phyloP scores from a whole-genome alignment of 2,329 filamentous ascomycete species.

The Penicillium sp. region DNA sequence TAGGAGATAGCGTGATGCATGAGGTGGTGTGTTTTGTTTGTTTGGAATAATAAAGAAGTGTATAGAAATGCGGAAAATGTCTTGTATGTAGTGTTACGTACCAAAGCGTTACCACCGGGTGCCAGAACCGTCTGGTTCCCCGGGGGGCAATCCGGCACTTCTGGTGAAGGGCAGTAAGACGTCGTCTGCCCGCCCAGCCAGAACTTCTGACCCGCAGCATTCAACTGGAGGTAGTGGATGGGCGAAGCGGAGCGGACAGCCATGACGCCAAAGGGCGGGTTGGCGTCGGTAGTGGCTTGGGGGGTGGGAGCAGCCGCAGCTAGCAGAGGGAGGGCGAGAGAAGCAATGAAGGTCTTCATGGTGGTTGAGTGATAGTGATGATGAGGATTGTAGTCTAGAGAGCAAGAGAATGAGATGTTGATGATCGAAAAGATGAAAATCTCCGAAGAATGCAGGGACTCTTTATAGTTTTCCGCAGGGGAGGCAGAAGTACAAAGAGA shows the following conservation, averaged over 20 bases:
- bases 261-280: constrained; percentile 48
- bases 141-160: constrained; percentile 46
- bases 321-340: constrained; percentile 34
- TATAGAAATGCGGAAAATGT: not conserved
- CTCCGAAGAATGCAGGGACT: constrained; percentile 1
- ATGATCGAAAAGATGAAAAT: not conserved
- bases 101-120: constrained; percentile 43
- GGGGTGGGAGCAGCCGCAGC: constrained; percentile 31
- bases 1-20: no score
- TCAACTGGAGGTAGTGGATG: constrained; percentile 53
- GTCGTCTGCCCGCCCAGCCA: constrained; percentile 53
- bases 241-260: constrained; percentile 52
- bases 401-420: not conserved
- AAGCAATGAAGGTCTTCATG: constrained; percentile 33
- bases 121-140: constrained; percentile 54
- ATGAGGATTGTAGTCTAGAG: not conserved
- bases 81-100: constrained; percentile 30
- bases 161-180: constrained; percentile 53
- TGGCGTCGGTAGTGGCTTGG: constrained; percentile 14
- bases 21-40: not conserved
- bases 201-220: constrained; percentile 55
- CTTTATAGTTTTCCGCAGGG: not conserved
- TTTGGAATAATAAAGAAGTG: constrained; percentile 16
- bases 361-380: constrained; percentile 6
- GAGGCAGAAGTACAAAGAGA: not conserved